Evolutionary conservation across 495 filamentous ascomycete genomes (phyloP).

Genomic region (Aspergillus ellipticus): DNA sequence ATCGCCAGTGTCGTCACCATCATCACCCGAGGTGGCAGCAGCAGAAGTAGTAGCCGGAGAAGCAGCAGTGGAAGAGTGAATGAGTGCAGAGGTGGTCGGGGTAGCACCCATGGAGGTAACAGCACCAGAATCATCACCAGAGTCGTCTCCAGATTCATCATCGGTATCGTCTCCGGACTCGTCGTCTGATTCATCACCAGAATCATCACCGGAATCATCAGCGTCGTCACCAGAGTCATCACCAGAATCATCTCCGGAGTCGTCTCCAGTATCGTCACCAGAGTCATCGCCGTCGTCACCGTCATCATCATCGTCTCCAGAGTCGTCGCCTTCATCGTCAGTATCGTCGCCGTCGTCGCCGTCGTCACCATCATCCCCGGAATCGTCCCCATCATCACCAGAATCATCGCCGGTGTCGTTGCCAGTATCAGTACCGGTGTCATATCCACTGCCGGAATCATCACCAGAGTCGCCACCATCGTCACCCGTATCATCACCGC

Average conservation of each 20-base stretch:
- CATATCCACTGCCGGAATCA: not conserved
- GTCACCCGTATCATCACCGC: not conserved
- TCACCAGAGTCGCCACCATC: not conserved
- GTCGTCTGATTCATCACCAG: not conserved
- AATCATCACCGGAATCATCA: not conserved
- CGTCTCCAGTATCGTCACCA: too few species aligned
- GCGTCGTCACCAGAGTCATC: not conserved
- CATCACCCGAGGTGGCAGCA: not conserved
- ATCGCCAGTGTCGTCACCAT: not conserved
- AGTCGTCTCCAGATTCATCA: not conserved
- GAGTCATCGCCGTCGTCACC: not conserved
- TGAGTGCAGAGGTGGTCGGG: not conserved
- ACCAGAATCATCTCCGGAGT: not conserved
- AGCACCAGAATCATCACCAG: not conserved
- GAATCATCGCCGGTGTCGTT: not conserved
- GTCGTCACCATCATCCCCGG: not conserved
- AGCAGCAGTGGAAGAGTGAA: too few species aligned
- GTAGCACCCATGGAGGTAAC: not conserved
- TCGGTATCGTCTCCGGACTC: not conserved
- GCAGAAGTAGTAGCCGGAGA: not conserved
- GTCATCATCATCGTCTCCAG: not conserved
- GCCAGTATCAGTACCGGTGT: not conserved
- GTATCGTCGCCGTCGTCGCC: not conserved
- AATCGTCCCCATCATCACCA: not conserved
- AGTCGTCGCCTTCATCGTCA: not conserved